Conservation (phyloP, 148 eudicot species). For the Camellia lanceoleosa region DNA sequence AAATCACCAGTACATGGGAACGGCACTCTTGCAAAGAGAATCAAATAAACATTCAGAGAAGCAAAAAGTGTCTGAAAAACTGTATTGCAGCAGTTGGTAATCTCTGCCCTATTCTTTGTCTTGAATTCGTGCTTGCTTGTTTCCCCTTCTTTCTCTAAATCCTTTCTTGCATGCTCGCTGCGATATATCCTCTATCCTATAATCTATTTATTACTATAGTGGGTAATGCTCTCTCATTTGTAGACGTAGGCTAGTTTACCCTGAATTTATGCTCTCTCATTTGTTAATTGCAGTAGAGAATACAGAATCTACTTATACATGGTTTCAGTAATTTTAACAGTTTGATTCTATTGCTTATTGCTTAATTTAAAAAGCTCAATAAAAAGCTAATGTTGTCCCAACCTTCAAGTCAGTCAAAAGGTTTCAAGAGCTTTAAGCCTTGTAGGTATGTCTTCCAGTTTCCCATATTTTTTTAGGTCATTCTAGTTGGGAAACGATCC, state of each 20-base stretch:
- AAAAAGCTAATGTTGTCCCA: not conserved
- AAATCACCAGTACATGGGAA: not conserved
- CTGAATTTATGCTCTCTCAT: too few relatives aligned
- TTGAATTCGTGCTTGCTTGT: too few relatives aligned
- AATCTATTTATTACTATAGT: too few relatives aligned
- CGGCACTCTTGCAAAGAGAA: not conserved
- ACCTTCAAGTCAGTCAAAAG: not conserved
- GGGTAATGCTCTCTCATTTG: too few relatives aligned
- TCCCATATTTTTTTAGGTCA: not conserved
- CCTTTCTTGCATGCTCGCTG: too few relatives aligned
- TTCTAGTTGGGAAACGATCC: not conserved
- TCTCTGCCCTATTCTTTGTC: too few relatives aligned
- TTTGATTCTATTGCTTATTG: not conserved
- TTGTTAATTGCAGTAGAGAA: too few relatives aligned
- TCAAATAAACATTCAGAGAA: not conserved
- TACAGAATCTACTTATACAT: not conserved
- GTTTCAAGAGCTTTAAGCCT: not conserved
- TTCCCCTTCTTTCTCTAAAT: too few relatives aligned
- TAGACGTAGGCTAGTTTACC: too few relatives aligned
- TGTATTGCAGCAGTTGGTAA: not conserved
- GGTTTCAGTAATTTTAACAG: not conserved
- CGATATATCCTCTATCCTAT: too few relatives aligned
- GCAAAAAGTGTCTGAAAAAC: not conserved
- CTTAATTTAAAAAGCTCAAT: not conserved
- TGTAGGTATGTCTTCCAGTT: too few relatives aligned